Conservation (phyloP, 2,329 filamentous ascomycete genomes). For the Clarireedia paspali region DNA sequence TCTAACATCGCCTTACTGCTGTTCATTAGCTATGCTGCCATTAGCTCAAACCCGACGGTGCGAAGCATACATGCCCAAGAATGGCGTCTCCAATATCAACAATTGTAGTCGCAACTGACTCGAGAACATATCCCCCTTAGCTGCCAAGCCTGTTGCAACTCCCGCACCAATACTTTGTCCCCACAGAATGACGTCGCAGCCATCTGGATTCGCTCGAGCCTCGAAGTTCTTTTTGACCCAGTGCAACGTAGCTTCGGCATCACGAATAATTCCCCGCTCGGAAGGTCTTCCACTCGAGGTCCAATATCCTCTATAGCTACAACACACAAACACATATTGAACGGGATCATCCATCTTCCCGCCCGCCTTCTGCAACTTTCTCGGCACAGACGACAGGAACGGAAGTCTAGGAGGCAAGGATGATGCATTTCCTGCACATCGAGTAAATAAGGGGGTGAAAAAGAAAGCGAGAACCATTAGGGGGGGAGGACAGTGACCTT, state of each 20-base stretch:
- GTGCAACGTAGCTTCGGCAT: constrained; percentile 55
- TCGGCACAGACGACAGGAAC: constrained; percentile 46
- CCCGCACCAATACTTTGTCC: constrained; percentile 72
- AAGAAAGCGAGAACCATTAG: background rate
- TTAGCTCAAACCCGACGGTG: background rate
- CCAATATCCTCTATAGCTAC: constrained; percentile 57
- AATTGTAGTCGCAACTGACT: constrained; percentile 30
- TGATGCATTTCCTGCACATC: constrained; percentile 46
- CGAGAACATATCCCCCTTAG: constrained; percentile 11
- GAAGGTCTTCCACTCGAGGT: constrained; percentile 64
- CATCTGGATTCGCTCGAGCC: constrained; percentile 11
- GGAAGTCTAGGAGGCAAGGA: constrained; percentile 50
- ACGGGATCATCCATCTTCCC: constrained; percentile 8
- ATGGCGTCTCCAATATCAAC: constrained; percentile 69
- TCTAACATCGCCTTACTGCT: constrained; percentile 53
- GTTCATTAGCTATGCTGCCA: background rate
- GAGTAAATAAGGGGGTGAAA: constrained; percentile 1
- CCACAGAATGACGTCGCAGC: constrained; percentile 52
- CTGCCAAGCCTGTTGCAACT: constrained; percentile 50
- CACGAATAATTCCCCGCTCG: constrained; percentile 61
- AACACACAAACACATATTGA: constrained; percentile 43
- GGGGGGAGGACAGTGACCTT: constrained; percentile 35
- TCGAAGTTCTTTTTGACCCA: constrained; percentile 47
- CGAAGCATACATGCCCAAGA: constrained; percentile 47
- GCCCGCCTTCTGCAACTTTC: constrained; percentile 34